Evolutionary conservation across 2,329 filamentous ascomycete species (phyloP).

Genomic region (Fusarium sulawesiense): DNA sequence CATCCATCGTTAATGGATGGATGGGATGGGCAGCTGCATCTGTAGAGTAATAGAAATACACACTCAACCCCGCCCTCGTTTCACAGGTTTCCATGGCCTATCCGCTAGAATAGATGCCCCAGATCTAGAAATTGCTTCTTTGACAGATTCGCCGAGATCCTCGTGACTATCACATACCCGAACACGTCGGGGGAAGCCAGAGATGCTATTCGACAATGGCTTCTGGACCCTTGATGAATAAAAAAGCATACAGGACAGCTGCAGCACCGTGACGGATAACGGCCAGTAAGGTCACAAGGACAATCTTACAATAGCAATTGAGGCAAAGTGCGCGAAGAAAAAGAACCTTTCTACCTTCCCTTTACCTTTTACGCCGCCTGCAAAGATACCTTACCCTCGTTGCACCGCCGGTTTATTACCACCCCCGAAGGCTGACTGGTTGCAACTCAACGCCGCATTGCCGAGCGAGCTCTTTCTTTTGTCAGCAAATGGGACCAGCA

Average conservation of each 20-base stretch:
- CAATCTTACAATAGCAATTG: slow-evolving; percentile 19
- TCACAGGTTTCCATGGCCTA: slow-evolving; percentile 7
- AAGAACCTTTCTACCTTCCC: slow-evolving; percentile 4
- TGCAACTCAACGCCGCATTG: slow-evolving; percentile 11
- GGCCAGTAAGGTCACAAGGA: slow-evolving; percentile 21
- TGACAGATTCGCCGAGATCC: slow-evolving; percentile 32
- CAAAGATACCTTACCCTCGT: slow-evolving; percentile 22
- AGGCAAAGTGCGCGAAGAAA: slow-evolving; percentile 13
- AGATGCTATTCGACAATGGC: slow-evolving; percentile 42
- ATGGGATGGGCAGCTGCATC: slow-evolving; percentile 34
- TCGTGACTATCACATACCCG: slow-evolving; percentile 29
- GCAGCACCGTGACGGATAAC: slow-evolving; percentile 1
- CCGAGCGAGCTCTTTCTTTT: slow-evolving; percentile 1
- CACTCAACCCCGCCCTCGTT: slow-evolving; percentile 35
- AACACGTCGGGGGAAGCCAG: slow-evolving; percentile 24
- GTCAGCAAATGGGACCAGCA: not conserved
- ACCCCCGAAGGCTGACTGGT: slow-evolving; percentile 1
- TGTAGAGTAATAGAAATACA: slow-evolving; percentile 45
- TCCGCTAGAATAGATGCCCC: slow-evolving; percentile 19
- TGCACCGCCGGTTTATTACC: slow-evolving; percentile 34
- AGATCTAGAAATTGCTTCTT: slow-evolving; percentile 23
- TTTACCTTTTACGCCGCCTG: not conserved
- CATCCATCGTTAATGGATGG: slow-evolving; percentile 13
- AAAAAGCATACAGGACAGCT: not conserved
- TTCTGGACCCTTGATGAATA: slow-evolving; percentile 11